phyloP scores from a whole-genome alignment of 2,329 filamentous ascomycete genomes.

The Pestalotiopsis sp. region DNA sequence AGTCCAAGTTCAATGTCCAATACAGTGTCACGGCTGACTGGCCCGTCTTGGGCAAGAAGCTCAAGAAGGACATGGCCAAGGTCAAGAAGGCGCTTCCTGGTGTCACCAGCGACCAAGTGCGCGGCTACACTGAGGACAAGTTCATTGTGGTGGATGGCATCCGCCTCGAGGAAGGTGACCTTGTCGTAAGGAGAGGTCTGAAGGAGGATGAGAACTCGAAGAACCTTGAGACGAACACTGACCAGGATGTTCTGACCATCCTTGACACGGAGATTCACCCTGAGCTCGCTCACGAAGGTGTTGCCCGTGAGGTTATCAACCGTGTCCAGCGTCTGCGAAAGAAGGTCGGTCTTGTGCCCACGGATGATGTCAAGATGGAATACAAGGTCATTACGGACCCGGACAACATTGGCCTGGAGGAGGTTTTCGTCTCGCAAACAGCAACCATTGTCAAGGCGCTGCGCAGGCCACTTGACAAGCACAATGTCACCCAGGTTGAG shows the following conservation, averaged over 20 bases:
- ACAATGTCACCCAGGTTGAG: slow-evolving; percentile 61
- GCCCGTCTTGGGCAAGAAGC: slow-evolving; percentile 92
- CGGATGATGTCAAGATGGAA: slow-evolving; percentile 95
- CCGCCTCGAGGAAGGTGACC: slow-evolving; percentile 77
- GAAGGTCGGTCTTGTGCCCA: slow-evolving; percentile 87
- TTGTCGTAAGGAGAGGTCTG: slow-evolving; percentile 79
- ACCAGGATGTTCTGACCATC: slow-evolving; percentile 88
- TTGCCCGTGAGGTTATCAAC: slow-evolving; percentile 91
- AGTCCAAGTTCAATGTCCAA: slow-evolving; percentile 88
- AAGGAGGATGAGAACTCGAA: slow-evolving; percentile 72
- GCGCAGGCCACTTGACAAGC: slow-evolving; percentile 75
- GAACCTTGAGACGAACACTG: slow-evolving; percentile 83
- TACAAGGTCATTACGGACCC: slow-evolving; percentile 81
- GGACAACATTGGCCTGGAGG: slow-evolving; percentile 71
- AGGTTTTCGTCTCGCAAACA: slow-evolving; percentile 70
- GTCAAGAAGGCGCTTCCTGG: slow-evolving; percentile 88
- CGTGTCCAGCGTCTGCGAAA: slow-evolving; percentile 91
- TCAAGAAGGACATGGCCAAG: slow-evolving; percentile 90
- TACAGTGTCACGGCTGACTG: slow-evolving; percentile 91
- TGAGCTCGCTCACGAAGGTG: slow-evolving; percentile 83
- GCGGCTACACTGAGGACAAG: slow-evolving; percentile 73
- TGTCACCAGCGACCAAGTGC: slow-evolving; percentile 79
- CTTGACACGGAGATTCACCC: slow-evolving; percentile 83
- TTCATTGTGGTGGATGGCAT: slow-evolving; percentile 86
- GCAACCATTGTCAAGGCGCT: slow-evolving; percentile 75